Percentiles rank a stretch among this genome's conserved stretches.
These are phyloP conservation scores for Nyctanthes arbortristis DNA, from an alignment of 257 asterid genomes.

Conservation along the genomic window DNA sequence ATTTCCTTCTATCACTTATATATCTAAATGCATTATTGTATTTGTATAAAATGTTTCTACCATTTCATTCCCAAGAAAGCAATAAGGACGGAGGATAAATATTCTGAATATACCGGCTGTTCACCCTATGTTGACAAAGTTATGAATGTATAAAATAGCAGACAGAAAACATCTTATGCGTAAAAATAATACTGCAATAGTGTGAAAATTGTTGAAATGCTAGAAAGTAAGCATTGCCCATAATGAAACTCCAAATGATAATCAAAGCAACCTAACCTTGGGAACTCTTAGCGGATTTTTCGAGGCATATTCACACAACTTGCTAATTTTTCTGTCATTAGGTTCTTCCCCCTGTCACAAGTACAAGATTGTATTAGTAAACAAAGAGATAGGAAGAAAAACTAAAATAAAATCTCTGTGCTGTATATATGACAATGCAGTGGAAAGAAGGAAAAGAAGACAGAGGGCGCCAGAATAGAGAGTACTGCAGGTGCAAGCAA, in stretches of 20 bases:
- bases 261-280: conserved; percentile 51
- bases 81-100: not conserved
- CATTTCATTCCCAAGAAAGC: not conserved
- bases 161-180: not conserved
- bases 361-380: conserved; percentile 21
- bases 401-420: too few relatives aligned
- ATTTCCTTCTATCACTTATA: not conserved
- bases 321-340: conserved; percentile 66
- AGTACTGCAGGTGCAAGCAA: not conserved
- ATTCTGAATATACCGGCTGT: not conserved
- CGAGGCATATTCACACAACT: conserved; percentile 77
- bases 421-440: not conserved
- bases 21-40: not conserved
- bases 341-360: conserved; percentile 68
- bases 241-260: conserved; percentile 5
- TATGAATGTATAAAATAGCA: not conserved
- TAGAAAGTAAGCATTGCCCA: not conserved
- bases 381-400: conserved; percentile 5
- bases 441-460: not conserved
- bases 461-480: not conserved
- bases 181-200: not conserved
- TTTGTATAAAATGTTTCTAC: not conserved
- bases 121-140: not conserved
- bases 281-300: conserved; percentile 83
- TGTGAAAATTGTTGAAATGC: not conserved